phyloP scores from a whole-genome alignment of 345 rosid genomes.

The Carallia brachiata region DNA sequence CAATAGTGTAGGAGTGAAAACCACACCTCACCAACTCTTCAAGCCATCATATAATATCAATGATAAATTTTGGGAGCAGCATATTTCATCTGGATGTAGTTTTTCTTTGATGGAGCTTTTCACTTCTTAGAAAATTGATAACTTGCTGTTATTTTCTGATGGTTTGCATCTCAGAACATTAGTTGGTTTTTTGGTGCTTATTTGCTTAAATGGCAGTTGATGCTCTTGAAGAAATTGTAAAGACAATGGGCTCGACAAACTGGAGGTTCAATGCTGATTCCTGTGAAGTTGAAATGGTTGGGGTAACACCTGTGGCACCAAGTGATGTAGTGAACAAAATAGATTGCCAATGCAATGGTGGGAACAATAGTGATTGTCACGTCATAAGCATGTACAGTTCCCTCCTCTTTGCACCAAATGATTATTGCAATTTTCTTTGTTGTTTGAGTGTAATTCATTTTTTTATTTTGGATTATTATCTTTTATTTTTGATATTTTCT shows the following conservation, averaged over 20 bases:
- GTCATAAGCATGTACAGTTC: conserved; percentile 46
- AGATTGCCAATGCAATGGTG: conserved; percentile 33
- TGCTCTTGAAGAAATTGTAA: conserved; percentile 44
- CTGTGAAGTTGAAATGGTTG: conserved; percentile 33
- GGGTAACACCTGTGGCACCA: conserved; percentile 13
- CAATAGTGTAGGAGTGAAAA: not conserved
- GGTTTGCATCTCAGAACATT: conserved; percentile 4
- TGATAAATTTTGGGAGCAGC: not conserved
- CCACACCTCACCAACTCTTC: not conserved
- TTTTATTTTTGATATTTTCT: not conserved
- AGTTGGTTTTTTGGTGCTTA: conserved; percentile 13
- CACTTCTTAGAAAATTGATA: not conserved
- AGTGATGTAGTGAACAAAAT: conserved; percentile 23
- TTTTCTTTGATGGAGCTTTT: not conserved
- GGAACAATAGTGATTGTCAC: conserved; percentile 43
- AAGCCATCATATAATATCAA: not conserved
- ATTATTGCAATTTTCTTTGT: not conserved
- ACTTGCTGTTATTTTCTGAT: not conserved
- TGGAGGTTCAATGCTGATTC: conserved; percentile 50
- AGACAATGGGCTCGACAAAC: conserved; percentile 43
- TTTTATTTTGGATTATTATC: not conserved
- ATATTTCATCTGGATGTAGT: not conserved
- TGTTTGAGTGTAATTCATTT: not conserved
- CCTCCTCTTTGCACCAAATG: not conserved
- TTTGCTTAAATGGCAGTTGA: conserved; percentile 38